Percentiles rank a stretch among this genome's conserved stretches.
Conservation (phyloP, 2,329 filamentous ascomycete species). For the Fusarium sulawesiense region DNA sequence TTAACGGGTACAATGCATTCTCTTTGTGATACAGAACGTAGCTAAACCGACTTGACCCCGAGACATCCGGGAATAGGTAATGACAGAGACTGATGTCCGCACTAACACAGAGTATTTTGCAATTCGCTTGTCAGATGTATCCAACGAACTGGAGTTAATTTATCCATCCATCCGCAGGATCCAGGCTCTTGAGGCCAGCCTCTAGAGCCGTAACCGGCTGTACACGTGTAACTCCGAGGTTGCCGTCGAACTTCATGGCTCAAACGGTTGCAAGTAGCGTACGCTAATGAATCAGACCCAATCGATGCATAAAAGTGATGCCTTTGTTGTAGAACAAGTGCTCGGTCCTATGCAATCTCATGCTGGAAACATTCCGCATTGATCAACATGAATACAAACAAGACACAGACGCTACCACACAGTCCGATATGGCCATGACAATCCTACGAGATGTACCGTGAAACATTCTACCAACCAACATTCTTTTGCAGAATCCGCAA, state of each 20-base stretch:
- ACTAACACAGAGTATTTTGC: neutral
- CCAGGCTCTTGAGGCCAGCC: slow-evolving; percentile 21
- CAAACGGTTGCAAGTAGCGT: neutral
- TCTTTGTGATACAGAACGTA: neutral
- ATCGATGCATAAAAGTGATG: neutral
- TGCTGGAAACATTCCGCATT: neutral
- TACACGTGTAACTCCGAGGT: slow-evolving; percentile 30
- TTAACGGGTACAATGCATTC: neutral
- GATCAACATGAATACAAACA: neutral
- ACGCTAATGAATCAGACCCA: neutral
- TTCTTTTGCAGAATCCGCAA: neutral
- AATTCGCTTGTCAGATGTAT: neutral
- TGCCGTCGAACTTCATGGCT: slow-evolving; percentile 16
- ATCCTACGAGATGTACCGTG: neutral
- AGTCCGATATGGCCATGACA: neutral
- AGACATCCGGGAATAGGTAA: slow-evolving; percentile 22
- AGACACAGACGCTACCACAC: neutral
- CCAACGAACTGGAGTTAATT: slow-evolving; percentile 5
- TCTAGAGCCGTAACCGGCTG: neutral
- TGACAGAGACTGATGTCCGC: neutral
- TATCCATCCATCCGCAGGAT: neutral
- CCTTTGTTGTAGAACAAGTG: neutral
- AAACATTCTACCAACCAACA: neutral
- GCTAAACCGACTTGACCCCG: slow-evolving; percentile 7
- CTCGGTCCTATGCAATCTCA: neutral